Evolutionary conservation across 129 eudicot genomes (phyloP), one percentile per base, ranked within the genome.

Genomic region (Tanacetum coccineum): DNA sequence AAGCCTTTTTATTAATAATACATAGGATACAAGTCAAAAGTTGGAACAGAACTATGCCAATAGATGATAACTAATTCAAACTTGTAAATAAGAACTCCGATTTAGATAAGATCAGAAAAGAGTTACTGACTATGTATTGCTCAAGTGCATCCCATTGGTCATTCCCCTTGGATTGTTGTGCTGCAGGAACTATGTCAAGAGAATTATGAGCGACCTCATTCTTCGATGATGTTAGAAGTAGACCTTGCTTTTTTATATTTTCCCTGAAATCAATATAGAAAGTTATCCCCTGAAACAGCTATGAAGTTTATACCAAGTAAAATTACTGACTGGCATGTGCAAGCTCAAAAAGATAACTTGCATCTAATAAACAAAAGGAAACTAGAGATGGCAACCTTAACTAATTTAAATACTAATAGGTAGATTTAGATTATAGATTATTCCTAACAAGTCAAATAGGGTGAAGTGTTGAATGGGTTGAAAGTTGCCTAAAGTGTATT

Each of bases 131-230:
- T 65, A 89, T 92, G 75, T 87, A 94, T 66, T 73, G 73, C 62
- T 89, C 97, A 71, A 94, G 94, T 53, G 91, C 82, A 70, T 84
- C 97, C 99, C 99, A 94, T 26, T 86, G 95, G 77, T 65, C 80
- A 66, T 75, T 91, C 74, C 95, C 87, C 36, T n/a, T 82, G 49
- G 70, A 74, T 22, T 83, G 81, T 39, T 80, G 83, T 30, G 69
- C 42, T 20, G 83, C 46, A 54, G 84, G 68, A 55, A 63, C 82
- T 30, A 62, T 80, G 45, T 84, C 88, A 77, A 48, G 50, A 46
- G 95, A 76, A 70, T 72, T 84, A 62, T 72, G 73, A 70, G 59
- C 57, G 63, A 19, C 76, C 46, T 66, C 92, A 36, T 88, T 87
- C 47, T 79, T 81, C 53, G 95, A 79, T 53, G 95, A 81, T 76